Conservation (phyloP, 2,329 filamentous ascomycete species). For the Botrytis medusae region DNA sequence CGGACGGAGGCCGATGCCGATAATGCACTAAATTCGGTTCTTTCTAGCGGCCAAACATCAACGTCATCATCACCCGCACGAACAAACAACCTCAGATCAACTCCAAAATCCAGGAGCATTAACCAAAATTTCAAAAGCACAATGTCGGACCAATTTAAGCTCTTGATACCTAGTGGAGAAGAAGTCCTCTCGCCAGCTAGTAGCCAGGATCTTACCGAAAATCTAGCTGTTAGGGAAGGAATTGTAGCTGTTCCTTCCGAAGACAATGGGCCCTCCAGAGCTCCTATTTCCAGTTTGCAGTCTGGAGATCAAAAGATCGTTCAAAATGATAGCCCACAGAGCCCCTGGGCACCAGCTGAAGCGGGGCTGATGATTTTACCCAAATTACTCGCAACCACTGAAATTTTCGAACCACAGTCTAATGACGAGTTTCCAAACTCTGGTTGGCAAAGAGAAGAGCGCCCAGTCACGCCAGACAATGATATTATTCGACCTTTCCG, state of each 20-base stretch:
- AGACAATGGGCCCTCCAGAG: no score
- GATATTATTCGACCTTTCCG: conserved; percentile 30
- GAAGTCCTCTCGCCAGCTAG: background rate
- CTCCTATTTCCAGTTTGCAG: no score
- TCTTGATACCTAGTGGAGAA: background rate
- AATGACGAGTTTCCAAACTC: background rate
- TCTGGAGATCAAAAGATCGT: background rate
- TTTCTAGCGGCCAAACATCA: conserved; percentile 13
- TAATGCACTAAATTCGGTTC: background rate
- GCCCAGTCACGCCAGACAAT: conserved; percentile 24
- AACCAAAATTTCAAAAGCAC: background rate
- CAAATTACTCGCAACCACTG: background rate
- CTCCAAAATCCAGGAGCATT: background rate
- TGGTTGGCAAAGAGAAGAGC: conserved; percentile 28
- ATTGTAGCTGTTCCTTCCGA: background rate
- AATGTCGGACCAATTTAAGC: background rate
- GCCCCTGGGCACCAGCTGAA: conserved; percentile 21
- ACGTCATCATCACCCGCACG: conserved; percentile 8
- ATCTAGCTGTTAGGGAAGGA: background rate
- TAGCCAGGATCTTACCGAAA: background rate
- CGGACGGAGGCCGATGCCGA: background rate
- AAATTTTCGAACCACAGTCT: background rate
- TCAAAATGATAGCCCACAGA: conserved; percentile 13
- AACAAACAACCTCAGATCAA: conserved; percentile 10
- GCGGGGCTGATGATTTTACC: background rate